These are phyloP conservation scores for Backusella psychrophila DNA, from an alignment of 192 early-diverging fungal genomes.

Conservation along the genomic window DNA sequence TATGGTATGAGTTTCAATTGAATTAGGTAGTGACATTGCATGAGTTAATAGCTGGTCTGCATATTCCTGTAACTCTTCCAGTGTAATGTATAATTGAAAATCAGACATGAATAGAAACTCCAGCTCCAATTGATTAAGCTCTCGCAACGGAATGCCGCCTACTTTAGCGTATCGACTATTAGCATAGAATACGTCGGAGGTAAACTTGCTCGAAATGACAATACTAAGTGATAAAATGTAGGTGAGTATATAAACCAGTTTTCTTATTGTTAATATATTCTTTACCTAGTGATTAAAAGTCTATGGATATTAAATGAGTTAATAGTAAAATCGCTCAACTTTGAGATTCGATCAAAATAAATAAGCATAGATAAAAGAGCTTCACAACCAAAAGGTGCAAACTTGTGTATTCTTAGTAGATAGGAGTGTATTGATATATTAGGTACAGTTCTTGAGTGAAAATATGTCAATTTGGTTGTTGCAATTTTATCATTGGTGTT, in stretches of 20 bases:
- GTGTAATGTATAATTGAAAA: slow-evolving; percentile 65
- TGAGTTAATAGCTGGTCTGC: slow-evolving; percentile 56
- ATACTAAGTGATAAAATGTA: slow-evolving; percentile 38
- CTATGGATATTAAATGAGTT: slow-evolving; percentile 72
- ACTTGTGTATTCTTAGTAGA: slow-evolving; percentile 63
- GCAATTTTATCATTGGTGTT: slow-evolving; percentile 46
- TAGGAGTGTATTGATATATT: slow-evolving; percentile 66
- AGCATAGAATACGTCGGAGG: slow-evolving; percentile 68
- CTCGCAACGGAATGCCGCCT: slow-evolving; percentile 65
- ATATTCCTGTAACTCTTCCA: slow-evolving; percentile 56
- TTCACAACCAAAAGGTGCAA: slow-evolving; percentile 65
- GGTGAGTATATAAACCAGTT: not conserved
- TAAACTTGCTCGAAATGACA: slow-evolving; percentile 68
- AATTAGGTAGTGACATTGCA: slow-evolving; percentile 13
- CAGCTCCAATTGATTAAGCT: slow-evolving; percentile 75
- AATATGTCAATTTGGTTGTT: slow-evolving; percentile 47
- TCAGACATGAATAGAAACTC: slow-evolving; percentile 69
- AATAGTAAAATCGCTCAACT: slow-evolving; percentile 49
- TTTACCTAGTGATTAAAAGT: slow-evolving; percentile 56
- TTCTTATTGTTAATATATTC: not conserved
- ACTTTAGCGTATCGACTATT: slow-evolving; percentile 75
- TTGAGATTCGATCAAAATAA: slow-evolving; percentile 66
- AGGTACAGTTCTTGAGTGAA: slow-evolving; percentile 70
- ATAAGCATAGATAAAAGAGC: slow-evolving; percentile 63
- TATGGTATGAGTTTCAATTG: not conserved